phyloP scores from a whole-genome alignment of 106 monocot species.

The Platanthera zijinensis region DNA sequence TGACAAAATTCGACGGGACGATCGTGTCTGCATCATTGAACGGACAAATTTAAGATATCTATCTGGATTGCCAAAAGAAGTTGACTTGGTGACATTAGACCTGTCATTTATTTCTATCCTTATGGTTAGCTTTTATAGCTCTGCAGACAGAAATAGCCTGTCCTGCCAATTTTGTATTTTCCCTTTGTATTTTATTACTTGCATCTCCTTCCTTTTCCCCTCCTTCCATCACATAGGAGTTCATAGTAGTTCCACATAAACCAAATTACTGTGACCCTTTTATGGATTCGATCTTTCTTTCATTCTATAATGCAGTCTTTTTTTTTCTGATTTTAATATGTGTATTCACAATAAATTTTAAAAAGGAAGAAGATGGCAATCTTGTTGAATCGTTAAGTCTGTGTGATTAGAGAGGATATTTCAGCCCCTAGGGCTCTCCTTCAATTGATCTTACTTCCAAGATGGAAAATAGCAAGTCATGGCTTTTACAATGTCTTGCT shows the following conservation, averaged over 20 bases:
- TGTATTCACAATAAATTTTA: not conserved
- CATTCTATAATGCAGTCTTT: no score
- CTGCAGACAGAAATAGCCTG: not conserved
- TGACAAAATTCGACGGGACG: conserved; percentile 80
- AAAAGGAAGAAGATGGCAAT: not conserved
- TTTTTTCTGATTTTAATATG: no score
- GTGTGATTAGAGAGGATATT: not conserved
- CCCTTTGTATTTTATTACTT: not conserved
- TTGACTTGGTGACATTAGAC: conserved; percentile 92
- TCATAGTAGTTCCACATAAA: not conserved
- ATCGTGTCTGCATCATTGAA: conserved; percentile 75
- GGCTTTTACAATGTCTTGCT: no score
- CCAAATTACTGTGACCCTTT: not conserved
- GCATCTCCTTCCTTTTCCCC: not conserved
- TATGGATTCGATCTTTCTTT: not conserved
- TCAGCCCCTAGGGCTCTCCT: not conserved
- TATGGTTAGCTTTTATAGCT: conserved; percentile 38
- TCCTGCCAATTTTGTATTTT: not conserved
- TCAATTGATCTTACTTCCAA: not conserved
- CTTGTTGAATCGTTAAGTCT: no score
- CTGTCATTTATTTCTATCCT: conserved; percentile 98
- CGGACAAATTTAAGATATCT: conserved; percentile 97
- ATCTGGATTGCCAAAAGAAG: conserved; percentile 60
- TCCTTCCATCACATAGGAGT: not conserved
- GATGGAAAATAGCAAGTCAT: no score